Conservation (phyloP, 2,329 filamentous ascomycete species). For the Aciculosporium take region DNA sequence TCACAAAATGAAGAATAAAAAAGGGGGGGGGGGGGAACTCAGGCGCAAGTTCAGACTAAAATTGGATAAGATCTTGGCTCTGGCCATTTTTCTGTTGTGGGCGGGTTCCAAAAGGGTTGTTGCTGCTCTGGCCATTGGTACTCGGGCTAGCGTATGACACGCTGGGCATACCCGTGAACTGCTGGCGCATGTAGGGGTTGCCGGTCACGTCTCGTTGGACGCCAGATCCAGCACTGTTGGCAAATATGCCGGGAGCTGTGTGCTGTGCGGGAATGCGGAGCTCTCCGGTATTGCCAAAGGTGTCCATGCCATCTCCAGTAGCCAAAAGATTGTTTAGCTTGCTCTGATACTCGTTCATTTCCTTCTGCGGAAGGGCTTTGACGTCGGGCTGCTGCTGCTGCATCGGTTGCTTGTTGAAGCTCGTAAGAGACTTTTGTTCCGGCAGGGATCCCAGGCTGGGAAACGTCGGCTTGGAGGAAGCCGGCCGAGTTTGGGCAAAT, state of each 20-base stretch:
- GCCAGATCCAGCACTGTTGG: constrained; percentile 87
- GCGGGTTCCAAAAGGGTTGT: constrained; percentile 44
- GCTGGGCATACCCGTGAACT: constrained; percentile 65
- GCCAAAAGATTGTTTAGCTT: constrained; percentile 78
- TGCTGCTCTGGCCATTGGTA: constrained; percentile 36
- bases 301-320: constrained; percentile 85
- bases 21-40: background rate
- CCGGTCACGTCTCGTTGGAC: constrained; percentile 59
- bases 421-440: constrained; percentile 66
- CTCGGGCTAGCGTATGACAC: constrained; percentile 38
- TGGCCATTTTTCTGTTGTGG: constrained; percentile 35
- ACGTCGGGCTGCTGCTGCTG: constrained; percentile 26
- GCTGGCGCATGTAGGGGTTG: constrained; percentile 77
- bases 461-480: constrained; percentile 38
- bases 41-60: constrained; percentile 26
- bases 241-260: constrained; percentile 87
- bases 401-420: constrained; percentile 36
- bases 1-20: background rate
- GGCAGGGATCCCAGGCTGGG: constrained; percentile 62
- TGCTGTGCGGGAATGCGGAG: constrained; percentile 92
- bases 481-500: constrained; percentile 66
- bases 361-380: constrained; percentile 30
- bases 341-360: constrained; percentile 49
- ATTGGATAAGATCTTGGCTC: constrained; percentile 48
- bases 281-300: constrained; percentile 93